phyloP scores from a whole-genome alignment of 2,329 filamentous ascomycete species.

The Eurotiales sp. region DNA sequence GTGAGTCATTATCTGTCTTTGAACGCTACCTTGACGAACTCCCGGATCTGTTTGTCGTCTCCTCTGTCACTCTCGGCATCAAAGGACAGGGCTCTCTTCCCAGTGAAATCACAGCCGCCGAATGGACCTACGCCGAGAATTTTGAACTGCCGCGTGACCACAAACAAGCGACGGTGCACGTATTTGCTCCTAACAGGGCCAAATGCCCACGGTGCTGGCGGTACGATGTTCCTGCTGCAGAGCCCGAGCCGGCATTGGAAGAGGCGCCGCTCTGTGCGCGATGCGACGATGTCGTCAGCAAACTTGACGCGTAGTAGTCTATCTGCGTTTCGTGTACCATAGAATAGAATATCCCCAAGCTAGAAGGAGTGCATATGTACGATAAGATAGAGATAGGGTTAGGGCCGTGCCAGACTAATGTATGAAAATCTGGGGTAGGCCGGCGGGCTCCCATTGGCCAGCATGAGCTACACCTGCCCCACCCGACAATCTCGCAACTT shows the following conservation, averaged over 20 bases:
- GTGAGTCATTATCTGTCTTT: constrained; percentile 21
- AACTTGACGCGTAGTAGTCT: constrained; percentile 21
- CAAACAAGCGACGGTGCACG: constrained; percentile 31
- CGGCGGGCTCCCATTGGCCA: no score
- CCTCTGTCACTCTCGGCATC: constrained; percentile 53
- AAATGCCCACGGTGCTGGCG: constrained; percentile 93
- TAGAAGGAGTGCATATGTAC: not conserved
- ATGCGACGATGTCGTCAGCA: constrained; percentile 64
- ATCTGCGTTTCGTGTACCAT: not conserved
- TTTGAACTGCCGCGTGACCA: constrained; percentile 35
- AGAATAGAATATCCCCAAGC: not conserved
- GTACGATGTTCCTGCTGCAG: constrained; percentile 55
- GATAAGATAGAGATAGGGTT: no score
- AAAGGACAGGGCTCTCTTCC: constrained; percentile 19
- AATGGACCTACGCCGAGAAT: constrained; percentile 43
- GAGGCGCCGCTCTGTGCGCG: constrained; percentile 63
- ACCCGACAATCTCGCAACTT: no score
- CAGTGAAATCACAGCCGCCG: constrained; percentile 25
- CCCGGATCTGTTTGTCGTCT: constrained; percentile 66
- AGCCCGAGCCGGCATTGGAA: constrained; percentile 42
- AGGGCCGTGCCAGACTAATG: no score
- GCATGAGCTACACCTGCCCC: no score
- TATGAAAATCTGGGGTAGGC: no score
- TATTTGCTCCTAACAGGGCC: constrained; percentile 48
- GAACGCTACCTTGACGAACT: constrained; percentile 47